Evolutionary conservation across 495 filamentous ascomycete species (phyloP), one percentile per base, ranked within the genome.

Genomic region (Entonaema liquescens): DNA sequence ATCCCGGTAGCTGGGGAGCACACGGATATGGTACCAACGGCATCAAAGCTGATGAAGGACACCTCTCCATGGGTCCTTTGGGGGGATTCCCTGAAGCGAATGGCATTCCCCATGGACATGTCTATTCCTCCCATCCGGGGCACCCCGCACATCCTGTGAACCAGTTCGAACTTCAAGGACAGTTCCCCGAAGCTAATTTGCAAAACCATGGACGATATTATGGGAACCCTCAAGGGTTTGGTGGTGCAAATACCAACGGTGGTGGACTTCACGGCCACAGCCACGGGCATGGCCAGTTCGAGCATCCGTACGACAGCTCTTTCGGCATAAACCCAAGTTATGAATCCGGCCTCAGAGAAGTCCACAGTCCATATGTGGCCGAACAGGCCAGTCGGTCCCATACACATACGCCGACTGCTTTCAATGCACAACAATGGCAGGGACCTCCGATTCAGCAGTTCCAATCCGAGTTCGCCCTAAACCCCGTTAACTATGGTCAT

Each of bases 251-350:
- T 21, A 23, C 42, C 11, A 47, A 64, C 12, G 59, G 59, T 35
- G 52, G 67, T 28, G 47, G 35, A 5, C 35, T 65, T 7, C 68
- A 66, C 19, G 52, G 58, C 15, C 62, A 66, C 49, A 58, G 49
- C 12, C 28, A 54, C 4, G n/a, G n/a, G n/a, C n/a, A n/a, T n/a
- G 19, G 31, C 13, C 68, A 70, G 6, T 47, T 47, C 19, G 42
- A 47, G 19, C 42, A 47, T 11, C 42, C 42, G 1, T 47, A 47
- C 3, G 19, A 47, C 1, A 9, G 42, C 42, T 21, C 42, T 47
- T 47, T 47, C 42, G 23, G 15, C 11, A 8, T 47, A 9, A 23
- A 47, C 42, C 0, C 42, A 21, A 19, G 42, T 9, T 47, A 47
- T 47, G 42, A 47, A 47, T 3, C 17, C 12, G 42, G 42, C 3